Evolutionary conservation across 2,329 filamentous ascomycete species (phyloP), one percentile per base, ranked within the genome.

Genomic region (Penicillium rolfsii): DNA sequence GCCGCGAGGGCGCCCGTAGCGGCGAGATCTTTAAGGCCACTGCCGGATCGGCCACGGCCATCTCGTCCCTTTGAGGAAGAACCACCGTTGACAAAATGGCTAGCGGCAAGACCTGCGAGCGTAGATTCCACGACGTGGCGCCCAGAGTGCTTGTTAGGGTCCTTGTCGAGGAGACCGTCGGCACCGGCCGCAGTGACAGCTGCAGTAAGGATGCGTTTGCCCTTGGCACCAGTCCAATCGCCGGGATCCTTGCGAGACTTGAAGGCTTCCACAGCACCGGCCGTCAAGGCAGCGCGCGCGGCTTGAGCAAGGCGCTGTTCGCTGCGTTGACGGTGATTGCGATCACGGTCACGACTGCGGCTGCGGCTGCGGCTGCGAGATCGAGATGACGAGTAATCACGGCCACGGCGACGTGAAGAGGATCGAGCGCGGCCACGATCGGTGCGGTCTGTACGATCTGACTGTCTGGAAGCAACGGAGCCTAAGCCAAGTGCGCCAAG

Each of bases 211-310:
- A 98, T 87, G 55, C 94, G 91, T 81, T 93, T 95, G 67, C 93
- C 91, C 79, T 97, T 97, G 64, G 91, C 90, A 40, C 93, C 94
- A 65, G 89, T 90, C 93, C 93, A 97, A 46, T 89, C 86, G 57
- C 94, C 94, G 2, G 92, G 90, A 64, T 95, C 90, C 71, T 94
- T 96, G 74, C 93, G 89, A 59, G 93, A 89, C 63, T 91, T 89
- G 83, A 96, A 96, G 45, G 94, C 94, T 77, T 97, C 93, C 57
- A 93, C 90, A 43, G 93, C 94, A 70, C 93, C 94, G 33, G 94
- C 93, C 50, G 96, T 85, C 41, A 97, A 83, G 22, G 93, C 95
- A 36, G 94, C 93, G 81, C 95, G 94, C 74, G 93, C 91, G 36
- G 93, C 93, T 78, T 97, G 92, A 67, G 93, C 88, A 50, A 91